phyloP scores from a whole-genome alignment of 106 monocot genomes.

The Apostasia shenzhenica region DNA sequence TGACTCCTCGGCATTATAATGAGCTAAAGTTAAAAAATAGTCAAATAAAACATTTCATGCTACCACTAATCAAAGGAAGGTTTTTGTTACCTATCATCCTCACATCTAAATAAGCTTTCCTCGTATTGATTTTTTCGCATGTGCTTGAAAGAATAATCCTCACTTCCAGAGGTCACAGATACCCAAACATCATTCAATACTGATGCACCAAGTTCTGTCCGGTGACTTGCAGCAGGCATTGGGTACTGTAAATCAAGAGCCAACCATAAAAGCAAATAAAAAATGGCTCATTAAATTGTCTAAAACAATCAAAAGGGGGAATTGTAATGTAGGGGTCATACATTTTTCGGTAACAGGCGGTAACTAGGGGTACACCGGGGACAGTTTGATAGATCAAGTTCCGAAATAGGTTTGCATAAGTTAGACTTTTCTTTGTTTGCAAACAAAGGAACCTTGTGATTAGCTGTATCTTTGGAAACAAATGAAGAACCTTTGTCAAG shows the following conservation, averaged over 20 bases:
- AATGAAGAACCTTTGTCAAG: conserved; percentile 32
- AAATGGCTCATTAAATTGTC: background rate
- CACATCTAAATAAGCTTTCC: conserved; percentile 96
- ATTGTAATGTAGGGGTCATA: conserved; percentile 20
- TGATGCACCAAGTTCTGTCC: conserved; percentile 62
- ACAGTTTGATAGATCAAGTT: conserved; percentile 86
- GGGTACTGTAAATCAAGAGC: conserved; percentile 48
- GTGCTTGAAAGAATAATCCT: conserved; percentile 98
- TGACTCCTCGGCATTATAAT: no score
- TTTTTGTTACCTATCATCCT: conserved; percentile 80
- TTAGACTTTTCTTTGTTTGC: conserved; percentile 78
- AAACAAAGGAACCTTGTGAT: conserved; percentile 42
- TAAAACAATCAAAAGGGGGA: background rate
- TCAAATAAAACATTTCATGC: no score
- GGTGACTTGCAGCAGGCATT: conserved; percentile 71
- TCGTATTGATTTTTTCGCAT: conserved; percentile 98
- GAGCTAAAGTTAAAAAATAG: no score
- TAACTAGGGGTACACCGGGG: conserved; percentile 88
- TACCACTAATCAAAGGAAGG: background rate
- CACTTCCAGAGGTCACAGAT: conserved; percentile 94
- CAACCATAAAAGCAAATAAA: conserved; percentile 12
- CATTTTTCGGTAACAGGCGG: conserved; percentile 81
- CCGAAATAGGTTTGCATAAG: conserved; percentile 74
- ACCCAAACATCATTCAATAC: conserved; percentile 95
- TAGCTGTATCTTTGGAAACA: conserved; percentile 42